Evolutionary conservation across 2,329 filamentous ascomycete genomes (phyloP).

Genomic region (Diplodia mutila): DNA sequence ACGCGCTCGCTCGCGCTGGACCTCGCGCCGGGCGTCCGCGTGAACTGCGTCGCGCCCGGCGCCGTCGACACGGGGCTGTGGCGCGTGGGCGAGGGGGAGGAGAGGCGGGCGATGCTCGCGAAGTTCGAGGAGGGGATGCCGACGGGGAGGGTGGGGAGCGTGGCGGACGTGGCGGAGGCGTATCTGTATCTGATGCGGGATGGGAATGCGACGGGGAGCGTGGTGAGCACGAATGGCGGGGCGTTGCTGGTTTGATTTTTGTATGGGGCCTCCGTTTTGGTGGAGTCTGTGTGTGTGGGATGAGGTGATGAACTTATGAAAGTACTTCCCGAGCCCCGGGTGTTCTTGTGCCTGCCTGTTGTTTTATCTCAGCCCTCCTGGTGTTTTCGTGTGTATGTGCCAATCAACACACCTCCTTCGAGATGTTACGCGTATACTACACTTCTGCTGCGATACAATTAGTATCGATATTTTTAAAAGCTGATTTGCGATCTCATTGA

Average conservation of each 20-base stretch:
- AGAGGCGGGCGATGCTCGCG: constrained; percentile 34
- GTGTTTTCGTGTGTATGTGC: too few species aligned
- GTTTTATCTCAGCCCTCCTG: too few species aligned
- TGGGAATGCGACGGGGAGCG: constrained; percentile 49
- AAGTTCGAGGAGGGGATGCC: constrained; percentile 31
- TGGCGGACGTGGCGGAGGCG: constrained; percentile 46
- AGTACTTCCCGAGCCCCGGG: too few species aligned
- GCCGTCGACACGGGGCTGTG: constrained; percentile 52
- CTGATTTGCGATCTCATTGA: too few species aligned
- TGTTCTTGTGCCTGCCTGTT: too few species aligned
- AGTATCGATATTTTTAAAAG: too few species aligned
- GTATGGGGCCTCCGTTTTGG: too few species aligned
- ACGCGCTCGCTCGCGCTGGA: constrained; percentile 63
- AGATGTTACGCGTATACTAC: too few species aligned
- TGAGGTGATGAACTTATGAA: too few species aligned
- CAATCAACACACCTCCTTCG: too few species aligned
- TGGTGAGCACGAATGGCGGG: constrained; percentile 51
- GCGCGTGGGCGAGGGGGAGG: constrained; percentile 35
- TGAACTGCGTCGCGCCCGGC: constrained; percentile 65
- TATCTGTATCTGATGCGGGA: constrained; percentile 56
- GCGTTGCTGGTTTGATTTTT: constrained; percentile 30
- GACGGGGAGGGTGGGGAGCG: constrained; percentile 35
- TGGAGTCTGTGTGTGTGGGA: too few species aligned
- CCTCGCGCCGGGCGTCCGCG: constrained; percentile 61
- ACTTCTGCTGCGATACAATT: too few species aligned